Percentiles rank a stretch among this genome's conserved stretches.
These are phyloP conservation scores for Flagelloscypha sp. DNA, from an alignment of 768 basidiomycete genomes.

Conservation along the genomic window DNA sequence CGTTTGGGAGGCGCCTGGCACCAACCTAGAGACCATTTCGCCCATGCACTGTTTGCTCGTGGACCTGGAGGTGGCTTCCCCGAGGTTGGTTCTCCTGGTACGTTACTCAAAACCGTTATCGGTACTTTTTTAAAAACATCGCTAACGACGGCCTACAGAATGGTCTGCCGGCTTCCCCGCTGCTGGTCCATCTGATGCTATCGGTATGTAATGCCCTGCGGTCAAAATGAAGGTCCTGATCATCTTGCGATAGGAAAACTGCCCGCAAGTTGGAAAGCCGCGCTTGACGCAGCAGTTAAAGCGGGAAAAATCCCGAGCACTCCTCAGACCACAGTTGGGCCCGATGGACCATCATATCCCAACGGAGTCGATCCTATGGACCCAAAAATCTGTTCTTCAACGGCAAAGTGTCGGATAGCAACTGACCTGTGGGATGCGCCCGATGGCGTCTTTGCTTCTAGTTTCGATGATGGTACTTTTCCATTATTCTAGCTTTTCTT, in stretches of 20 bases:
- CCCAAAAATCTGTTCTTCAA: conserved; percentile 64
- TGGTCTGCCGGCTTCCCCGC: conserved; percentile 60
- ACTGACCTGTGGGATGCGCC: conserved; percentile 77
- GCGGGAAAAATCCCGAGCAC: conserved; percentile 71
- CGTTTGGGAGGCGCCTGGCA: conserved; percentile 47
- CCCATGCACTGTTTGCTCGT: conserved; percentile 56
- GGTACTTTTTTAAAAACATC: conserved; percentile 4
- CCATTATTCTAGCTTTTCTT: too few relatives aligned
- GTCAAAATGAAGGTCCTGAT: too few relatives aligned
- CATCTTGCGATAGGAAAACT: too few relatives aligned
- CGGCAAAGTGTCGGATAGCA: conserved; percentile 53
- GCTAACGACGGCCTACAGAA: too few relatives aligned
- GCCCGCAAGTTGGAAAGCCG: conserved; percentile 63
- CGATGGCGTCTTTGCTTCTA: conserved; percentile 50
- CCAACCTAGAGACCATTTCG: conserved; percentile 52
- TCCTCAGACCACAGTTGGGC: conserved; percentile 40
- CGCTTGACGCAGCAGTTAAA: conserved; percentile 55
- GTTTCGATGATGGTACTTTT: conserved; percentile 79
- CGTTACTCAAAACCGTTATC: conserved; percentile 11
- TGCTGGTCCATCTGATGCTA: conserved; percentile 37
- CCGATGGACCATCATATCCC: conserved; percentile 44
- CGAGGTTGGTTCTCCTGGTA: conserved; percentile 53
- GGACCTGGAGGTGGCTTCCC: conserved; percentile 38
- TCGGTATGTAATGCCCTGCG: too few relatives aligned
- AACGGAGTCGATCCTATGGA: conserved; percentile 34